Evolutionary conservation across 2,329 filamentous ascomycete genomes (phyloP), one percentile per base, ranked within the genome.

Genomic region (Teratosphaeria zuluensis): DNA sequence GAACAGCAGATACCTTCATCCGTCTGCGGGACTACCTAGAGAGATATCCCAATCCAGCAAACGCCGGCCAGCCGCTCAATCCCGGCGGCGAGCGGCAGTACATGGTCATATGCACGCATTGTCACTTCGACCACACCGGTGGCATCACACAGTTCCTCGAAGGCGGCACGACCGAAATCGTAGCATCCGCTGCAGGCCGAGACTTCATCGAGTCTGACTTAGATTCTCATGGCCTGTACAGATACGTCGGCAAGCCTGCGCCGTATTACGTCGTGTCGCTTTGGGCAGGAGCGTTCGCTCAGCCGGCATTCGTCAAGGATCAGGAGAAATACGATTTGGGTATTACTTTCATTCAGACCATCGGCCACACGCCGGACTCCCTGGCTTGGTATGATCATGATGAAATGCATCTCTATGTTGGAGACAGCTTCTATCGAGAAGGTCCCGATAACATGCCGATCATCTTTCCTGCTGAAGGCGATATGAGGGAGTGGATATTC

Each of bases 291-390:
- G 69, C 78, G 42, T 68, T 72, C 19, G 69, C 74, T 38, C 51
- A 54, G 51, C 56, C 19, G 12, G n/a, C n/a, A 30, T 48, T 51
- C 33, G n/a, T 56, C 53, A 59, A 54, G 28, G 28, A 35, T 53
- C 14, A 21, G 28, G 19, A 35, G 24, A 53, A 31, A 8, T 31
- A 31, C 19, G 60, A 66, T 24, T 67, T 78, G 12, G 68, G 69
- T 1, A 69, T 80, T 31, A 72, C 70, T n/a, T 70, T 79, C 30
- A 66, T 78, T 8, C 75, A 79, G 21, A 75, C 76, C 0, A 76
- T 77, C 1, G 78, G 78, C 14, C 76, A 80, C 62, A 78, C 76
- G 0, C 77, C 76, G 0, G 76, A 79, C 59, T 71, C 74, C 14
- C 61, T 79, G 1, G 76, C 76, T 1, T 74, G 75, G 65, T 80